Evolutionary conservation across 495 filamentous ascomycete genomes (phyloP).

Genomic region (Cryomyces antarcticus): DNA sequence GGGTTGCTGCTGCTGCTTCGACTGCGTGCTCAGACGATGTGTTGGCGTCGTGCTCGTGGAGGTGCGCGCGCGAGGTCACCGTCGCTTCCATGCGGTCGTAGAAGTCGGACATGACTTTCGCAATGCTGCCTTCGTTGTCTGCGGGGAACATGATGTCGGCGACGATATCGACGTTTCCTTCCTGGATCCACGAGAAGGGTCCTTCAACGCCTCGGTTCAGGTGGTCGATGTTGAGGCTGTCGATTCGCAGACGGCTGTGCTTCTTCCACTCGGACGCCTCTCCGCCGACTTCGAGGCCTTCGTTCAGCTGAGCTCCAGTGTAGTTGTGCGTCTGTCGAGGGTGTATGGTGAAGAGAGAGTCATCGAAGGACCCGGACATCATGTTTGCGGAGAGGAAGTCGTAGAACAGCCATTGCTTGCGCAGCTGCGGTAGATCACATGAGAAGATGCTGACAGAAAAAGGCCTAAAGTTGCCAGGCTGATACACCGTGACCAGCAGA

Average conservation of each 20-base stretch:
- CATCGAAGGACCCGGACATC: constrained; percentile 89
- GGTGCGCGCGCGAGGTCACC: constrained; percentile 50
- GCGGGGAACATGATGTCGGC: constrained; percentile 84
- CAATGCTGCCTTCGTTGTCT: constrained; percentile 67
- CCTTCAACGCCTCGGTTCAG: constrained; percentile 85
- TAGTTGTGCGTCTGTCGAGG: constrained; percentile 68
- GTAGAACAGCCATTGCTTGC: constrained; percentile 95
- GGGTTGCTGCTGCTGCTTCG: constrained; percentile 2
- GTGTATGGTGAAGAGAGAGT: constrained; percentile 92
- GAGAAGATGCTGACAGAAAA: constrained; percentile 90
- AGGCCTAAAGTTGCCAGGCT: constrained; percentile 73
- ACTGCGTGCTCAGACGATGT: constrained; percentile 8
- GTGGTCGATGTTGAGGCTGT: constrained; percentile 87
- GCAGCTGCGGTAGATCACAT: constrained; percentile 76
- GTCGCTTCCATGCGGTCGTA: constrained; percentile 88
- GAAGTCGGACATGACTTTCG: constrained; percentile 81
- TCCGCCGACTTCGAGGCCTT: constrained; percentile 25
- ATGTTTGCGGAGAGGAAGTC: constrained; percentile 89
- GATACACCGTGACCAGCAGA: constrained; percentile 76
- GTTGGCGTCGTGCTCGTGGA: constrained; percentile 8
- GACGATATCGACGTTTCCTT: constrained; percentile 90
- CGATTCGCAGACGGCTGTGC: constrained; percentile 72
- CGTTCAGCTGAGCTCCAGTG: constrained; percentile 32
- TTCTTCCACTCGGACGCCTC: constrained; percentile 63
- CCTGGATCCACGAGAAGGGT: constrained; percentile 92